A percentile compares a stretch with the other conserved stretches of the same genome.
phyloP scores from a whole-genome alignment of 805 yeast species.

The Ogataea ramenticola region DNA sequence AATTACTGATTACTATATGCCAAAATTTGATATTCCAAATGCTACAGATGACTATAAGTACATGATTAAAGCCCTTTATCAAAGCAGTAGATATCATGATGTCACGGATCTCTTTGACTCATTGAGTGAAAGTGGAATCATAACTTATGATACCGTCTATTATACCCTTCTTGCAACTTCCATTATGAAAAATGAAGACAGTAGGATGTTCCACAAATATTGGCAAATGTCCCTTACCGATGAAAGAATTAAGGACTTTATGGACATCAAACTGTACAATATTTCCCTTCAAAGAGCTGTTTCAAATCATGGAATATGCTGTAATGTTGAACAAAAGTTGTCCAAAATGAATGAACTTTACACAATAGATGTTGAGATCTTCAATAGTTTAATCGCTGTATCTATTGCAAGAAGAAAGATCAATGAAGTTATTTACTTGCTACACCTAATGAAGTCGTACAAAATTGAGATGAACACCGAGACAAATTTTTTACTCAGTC shows the following conservation, averaged over 20 bases:
- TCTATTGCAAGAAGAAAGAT: not conserved
- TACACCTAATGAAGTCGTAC: not conserved
- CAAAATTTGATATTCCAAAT: slow-evolving; percentile 14
- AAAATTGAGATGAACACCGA: slow-evolving; percentile 10
- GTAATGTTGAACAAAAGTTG: not conserved
- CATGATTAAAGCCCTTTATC: slow-evolving; percentile 17
- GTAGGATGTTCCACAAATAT: not conserved
- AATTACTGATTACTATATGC: slow-evolving; percentile 11
- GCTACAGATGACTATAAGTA: slow-evolving; percentile 13
- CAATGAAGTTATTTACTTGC: not conserved
- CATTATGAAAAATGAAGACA: no score
- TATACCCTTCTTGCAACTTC: not conserved
- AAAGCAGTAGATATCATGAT: slow-evolving; percentile 13
- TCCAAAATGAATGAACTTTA: not conserved
- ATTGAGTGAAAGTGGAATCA: not conserved
- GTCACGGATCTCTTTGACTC: not conserved
- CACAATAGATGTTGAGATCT: not conserved
- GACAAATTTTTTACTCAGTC: slow-evolving; percentile 22
- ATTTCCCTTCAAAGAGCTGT: not conserved
- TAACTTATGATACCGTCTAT: slow-evolving; percentile 8
- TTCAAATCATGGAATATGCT: not conserved
- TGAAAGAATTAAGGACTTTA: slow-evolving; percentile 5
- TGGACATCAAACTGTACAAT: slow-evolving; percentile 9
- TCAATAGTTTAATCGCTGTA: not conserved
- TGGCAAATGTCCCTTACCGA: not conserved